Evolutionary conservation across 192 early-diverging fungal species (phyloP).

Genomic region (Chytriomyces sp.): DNA sequence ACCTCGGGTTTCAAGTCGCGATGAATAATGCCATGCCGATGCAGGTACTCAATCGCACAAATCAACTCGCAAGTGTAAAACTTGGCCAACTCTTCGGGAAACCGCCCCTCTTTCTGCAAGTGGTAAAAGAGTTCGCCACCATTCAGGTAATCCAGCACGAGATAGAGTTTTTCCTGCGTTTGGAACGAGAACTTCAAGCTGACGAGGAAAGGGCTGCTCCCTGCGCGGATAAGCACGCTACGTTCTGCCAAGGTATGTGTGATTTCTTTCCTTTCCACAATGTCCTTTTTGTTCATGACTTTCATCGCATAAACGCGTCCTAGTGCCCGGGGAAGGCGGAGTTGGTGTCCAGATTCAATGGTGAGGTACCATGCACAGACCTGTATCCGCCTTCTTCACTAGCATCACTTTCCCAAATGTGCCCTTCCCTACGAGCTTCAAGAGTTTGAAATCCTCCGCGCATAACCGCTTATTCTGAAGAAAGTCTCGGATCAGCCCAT

Average conservation of each 20-base stretch:
- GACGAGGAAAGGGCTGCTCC: constrained; percentile 69
- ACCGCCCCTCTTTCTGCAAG: constrained; percentile 65
- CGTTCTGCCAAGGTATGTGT: constrained; percentile 93
- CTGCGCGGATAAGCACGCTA: constrained; percentile 83
- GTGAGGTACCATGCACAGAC: neutral
- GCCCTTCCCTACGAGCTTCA: constrained; percentile 96
- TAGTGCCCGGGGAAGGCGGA: neutral
- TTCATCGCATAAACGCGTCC: constrained; percentile 98
- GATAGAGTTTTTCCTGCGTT: constrained; percentile 90
- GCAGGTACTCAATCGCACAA: constrained; percentile 88
- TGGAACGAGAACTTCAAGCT: constrained; percentile 66
- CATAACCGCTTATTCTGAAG: neutral
- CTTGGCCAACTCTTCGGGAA: constrained; percentile 60
- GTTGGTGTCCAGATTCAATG: neutral
- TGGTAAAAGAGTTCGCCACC: constrained; percentile 91
- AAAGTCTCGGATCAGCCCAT: neutral
- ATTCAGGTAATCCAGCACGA: constrained; percentile 92
- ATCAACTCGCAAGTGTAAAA: constrained; percentile 92
- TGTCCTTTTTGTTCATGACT: constrained; percentile 89
- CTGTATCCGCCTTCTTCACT: constrained; percentile 17
- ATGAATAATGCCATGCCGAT: constrained; percentile 69
- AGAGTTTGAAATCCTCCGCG: constrained; percentile 84
- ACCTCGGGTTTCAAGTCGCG: constrained; percentile 6
- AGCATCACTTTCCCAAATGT: constrained; percentile 90
- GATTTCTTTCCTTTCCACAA: constrained; percentile 90